These are phyloP conservation scores for Lonicera japonica DNA, from an alignment of 129 eudicot species.

Conservation along the genomic window DNA sequence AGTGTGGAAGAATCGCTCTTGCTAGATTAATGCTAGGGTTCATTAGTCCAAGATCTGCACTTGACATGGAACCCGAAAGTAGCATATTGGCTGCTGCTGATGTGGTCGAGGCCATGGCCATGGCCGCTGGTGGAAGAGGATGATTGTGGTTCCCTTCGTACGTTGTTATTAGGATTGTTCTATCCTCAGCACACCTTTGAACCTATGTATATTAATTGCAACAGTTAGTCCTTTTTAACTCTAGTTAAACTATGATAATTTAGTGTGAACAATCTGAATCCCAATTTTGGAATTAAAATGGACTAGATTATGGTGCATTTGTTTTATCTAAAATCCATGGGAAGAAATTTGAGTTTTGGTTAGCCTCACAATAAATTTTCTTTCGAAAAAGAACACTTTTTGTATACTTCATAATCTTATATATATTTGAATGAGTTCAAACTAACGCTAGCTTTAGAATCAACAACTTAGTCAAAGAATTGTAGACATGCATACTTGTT, in stretches of 20 bases:
- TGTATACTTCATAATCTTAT: too few relatives aligned
- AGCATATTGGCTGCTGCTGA: constrained; percentile 86
- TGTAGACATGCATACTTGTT: constrained; percentile 38
- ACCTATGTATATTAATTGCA: constrained; percentile 31
- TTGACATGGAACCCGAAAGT: constrained; percentile 90
- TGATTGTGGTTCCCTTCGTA: constrained; percentile 93
- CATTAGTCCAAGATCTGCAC: constrained; percentile 63
- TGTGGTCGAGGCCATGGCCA: constrained; percentile 86
- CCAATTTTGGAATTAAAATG: too few relatives aligned
- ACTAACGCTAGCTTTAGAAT: too few relatives aligned
- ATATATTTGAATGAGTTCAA: too few relatives aligned
- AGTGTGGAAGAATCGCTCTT: constrained; percentile 50
- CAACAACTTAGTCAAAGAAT: neutral
- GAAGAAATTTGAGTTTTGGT: too few relatives aligned
- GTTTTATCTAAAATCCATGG: too few relatives aligned
- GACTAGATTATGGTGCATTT: too few relatives aligned
- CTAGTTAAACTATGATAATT: too few relatives aligned
- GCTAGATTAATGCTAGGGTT: constrained; percentile 58
- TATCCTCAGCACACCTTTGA: constrained; percentile 89
- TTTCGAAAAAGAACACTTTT: too few relatives aligned
- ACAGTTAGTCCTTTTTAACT: neutral
- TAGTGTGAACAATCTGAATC: too few relatives aligned
- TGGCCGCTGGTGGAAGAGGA: constrained; percentile 87
- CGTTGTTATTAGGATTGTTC: constrained; percentile 65
- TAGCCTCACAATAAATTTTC: too few relatives aligned